phyloP scores from a whole-genome alignment of 73 alveolate genomes.

The Tetrahymena malaccensis region DNA sequence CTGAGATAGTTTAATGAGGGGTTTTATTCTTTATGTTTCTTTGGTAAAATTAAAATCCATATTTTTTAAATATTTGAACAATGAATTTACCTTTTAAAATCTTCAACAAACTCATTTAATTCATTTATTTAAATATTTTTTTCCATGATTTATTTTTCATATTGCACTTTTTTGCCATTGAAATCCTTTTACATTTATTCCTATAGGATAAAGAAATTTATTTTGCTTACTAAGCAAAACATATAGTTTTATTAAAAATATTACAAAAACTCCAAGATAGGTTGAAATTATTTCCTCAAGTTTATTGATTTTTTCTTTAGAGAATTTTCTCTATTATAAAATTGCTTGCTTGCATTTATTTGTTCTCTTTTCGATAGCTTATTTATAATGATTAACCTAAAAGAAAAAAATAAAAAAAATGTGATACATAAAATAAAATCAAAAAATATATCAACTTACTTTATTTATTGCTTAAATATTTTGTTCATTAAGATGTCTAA shows the following conservation, averaged over 20 bases:
- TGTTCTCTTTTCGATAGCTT: background rate
- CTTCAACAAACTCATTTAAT: background rate
- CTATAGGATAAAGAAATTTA: background rate
- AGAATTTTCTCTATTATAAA: background rate
- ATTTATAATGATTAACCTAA: background rate
- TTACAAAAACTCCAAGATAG: background rate
- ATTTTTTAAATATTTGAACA: background rate
- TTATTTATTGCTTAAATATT: background rate
- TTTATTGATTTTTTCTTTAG: background rate
- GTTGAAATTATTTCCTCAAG: background rate
- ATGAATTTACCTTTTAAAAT: background rate
- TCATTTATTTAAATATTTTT: background rate
- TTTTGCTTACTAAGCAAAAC: background rate
- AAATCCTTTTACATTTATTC: background rate
- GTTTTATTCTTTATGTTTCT: background rate
- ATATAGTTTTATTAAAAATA: background rate
- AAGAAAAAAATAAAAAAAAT: background rate
- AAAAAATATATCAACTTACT: background rate
- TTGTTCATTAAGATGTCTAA: background rate
- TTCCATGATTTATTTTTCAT: background rate
- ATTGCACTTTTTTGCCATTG: background rate
- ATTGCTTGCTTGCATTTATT: background rate
- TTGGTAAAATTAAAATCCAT: background rate
- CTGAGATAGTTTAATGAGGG: background rate
- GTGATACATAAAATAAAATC: background rate